Evolutionary conservation across 1,139 yeast species (phyloP), one percentile per base, ranked within the genome.

Genomic region (Wickerhamomyces sp.): DNA sequence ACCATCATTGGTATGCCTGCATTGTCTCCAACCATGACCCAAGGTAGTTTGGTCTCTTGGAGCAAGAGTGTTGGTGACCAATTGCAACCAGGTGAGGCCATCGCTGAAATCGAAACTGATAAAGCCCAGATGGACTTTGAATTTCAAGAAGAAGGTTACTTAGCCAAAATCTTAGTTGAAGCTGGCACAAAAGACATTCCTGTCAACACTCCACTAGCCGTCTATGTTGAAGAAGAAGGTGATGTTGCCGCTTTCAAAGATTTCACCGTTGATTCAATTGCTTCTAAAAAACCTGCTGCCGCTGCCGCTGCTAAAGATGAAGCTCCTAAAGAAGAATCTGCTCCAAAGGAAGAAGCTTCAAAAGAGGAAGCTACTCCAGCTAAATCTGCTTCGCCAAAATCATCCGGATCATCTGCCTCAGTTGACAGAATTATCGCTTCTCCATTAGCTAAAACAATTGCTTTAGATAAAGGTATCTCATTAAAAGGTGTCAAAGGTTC

Each of bases 81-180:
- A 64, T 77, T 92, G 54, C 55, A 74, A 21, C 94, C 97, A 22
- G 97, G 98, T 64, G 97, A 90, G 61, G 81, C 94, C 41, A 78
- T 92, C 54, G 97, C 96, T 42, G 98, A 92, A 67, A 84, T 92
- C 51, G 98, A 92, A 70, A 92, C 99, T 51, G 99, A 92, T 65
- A 92, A 92, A 74, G 98, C 99, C 43, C 84, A 90, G 49, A 92
- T 92, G 96, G 99, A 94, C 68, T 92, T 89, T 59, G 99, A 92
- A 69, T 92, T 92, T 74, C 97, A 90, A 71, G 99, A 94, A 56
- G 99, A 94, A 44, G 99, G 98, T 44, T 89, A 63, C 70, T 72
- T 92, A 60, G 97, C 98, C 51, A 87, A 92, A 74, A 81, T 89
- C 54, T 72, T 94, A 54, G 74, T 89, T 48, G 89, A 78, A 28